Percentiles rank a stretch among this genome's conserved stretches.
These are phyloP conservation scores for Suillus plorans DNA, from an alignment of 768 basidiomycete genomes.

Conservation along the genomic window DNA sequence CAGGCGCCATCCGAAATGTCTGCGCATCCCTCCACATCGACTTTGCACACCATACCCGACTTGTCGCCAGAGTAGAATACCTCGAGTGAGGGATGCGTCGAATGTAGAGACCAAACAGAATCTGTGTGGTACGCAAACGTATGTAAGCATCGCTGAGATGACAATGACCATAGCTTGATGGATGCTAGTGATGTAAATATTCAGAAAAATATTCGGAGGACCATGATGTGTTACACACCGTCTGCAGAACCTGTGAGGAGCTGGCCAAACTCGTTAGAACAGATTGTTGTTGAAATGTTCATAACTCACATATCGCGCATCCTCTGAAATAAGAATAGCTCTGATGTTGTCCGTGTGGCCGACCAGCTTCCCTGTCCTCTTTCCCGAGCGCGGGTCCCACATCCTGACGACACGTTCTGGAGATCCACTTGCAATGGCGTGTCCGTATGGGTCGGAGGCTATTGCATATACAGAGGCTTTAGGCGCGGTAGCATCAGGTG, in stretches of 20 bases:
- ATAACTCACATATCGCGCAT: slow-evolving; percentile 82
- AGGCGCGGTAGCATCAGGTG: slow-evolving; percentile 62
- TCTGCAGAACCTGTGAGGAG: slow-evolving; percentile 86
- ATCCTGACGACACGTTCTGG: slow-evolving; percentile 88
- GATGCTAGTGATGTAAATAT: slow-evolving; percentile 45
- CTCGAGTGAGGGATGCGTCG: slow-evolving; percentile 81
- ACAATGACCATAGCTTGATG: slow-evolving; percentile 92
- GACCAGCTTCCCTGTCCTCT: slow-evolving; percentile 80
- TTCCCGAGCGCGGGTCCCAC: slow-evolving; percentile 91
- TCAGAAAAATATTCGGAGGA: slow-evolving; percentile 8
- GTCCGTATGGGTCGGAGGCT: slow-evolving; percentile 76
- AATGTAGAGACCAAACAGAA: slow-evolving; percentile 91
- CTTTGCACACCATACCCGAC: slow-evolving; percentile 83
- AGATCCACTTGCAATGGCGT: slow-evolving; percentile 82
- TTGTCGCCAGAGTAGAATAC: slow-evolving; percentile 95
- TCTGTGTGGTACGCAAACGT: slow-evolving; percentile 96
- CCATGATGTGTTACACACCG: slow-evolving; percentile 31
- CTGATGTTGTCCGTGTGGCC: slow-evolving; percentile 98
- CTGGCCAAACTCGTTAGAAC: slow-evolving; percentile 32
- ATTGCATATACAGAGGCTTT: slow-evolving; percentile 80
- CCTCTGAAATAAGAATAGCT: slow-evolving; percentile 84
- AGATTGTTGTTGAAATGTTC: background rate
- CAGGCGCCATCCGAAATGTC: slow-evolving; percentile 91
- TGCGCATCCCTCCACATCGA: slow-evolving; percentile 82
- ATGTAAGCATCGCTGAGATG: slow-evolving; percentile 86